A percentile compares a stretch with the other conserved stretches of the same genome.
Conservation (phyloP, 306 rosid species). For the Quercus agrifolia region DNA sequence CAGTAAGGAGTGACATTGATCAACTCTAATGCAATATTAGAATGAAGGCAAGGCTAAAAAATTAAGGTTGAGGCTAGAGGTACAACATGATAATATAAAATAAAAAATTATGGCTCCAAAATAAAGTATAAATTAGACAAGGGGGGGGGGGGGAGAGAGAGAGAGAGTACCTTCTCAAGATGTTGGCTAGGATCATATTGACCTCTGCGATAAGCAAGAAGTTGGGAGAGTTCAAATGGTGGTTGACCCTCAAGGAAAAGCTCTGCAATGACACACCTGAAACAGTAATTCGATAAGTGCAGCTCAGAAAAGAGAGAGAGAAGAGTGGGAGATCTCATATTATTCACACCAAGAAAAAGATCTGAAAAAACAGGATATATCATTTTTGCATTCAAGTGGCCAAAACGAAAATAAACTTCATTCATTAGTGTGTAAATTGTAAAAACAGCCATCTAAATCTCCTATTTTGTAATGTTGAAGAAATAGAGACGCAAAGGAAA, state of each 20-base stretch:
- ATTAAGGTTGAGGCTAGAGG: neutral
- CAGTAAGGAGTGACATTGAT: neutral
- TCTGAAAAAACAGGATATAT: neutral
- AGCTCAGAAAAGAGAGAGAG: slow-evolving; percentile 15
- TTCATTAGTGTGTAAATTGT: neutral
- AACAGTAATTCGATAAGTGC: slow-evolving; percentile 27
- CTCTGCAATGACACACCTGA: slow-evolving; percentile 96
- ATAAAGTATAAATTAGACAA: neutral
- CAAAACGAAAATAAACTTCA: neutral
- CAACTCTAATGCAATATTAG: neutral
- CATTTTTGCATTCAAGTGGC: neutral
- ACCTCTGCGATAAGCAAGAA: slow-evolving; percentile 98
- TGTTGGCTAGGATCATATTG: slow-evolving; percentile 89
- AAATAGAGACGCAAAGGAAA: neutral
- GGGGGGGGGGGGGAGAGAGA: neutral
- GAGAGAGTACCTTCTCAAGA: slow-evolving; percentile 76
- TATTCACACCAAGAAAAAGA: neutral
- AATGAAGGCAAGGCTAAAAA: neutral
- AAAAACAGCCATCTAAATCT: neutral
- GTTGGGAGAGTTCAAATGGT: slow-evolving; percentile 88
- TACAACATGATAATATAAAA: neutral
- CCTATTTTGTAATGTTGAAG: no score
- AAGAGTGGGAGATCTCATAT: neutral
- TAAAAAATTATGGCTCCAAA: neutral
- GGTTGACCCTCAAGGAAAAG: slow-evolving; percentile 99